Evolutionary conservation across 2,329 filamentous ascomycete genomes (phyloP).

Genomic region (Talaromyces sp.): DNA sequence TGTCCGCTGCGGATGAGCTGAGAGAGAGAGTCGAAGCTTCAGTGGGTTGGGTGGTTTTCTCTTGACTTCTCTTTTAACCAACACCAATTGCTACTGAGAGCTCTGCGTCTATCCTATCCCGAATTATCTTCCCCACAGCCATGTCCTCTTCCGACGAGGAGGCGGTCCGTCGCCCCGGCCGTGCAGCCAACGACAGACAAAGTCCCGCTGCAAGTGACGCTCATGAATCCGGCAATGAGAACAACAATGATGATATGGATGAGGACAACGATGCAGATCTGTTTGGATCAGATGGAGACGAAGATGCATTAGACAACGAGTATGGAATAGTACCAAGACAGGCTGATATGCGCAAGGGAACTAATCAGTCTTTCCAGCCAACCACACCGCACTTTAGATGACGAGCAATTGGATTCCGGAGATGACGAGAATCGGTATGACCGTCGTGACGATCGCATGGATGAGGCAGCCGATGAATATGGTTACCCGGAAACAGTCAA

Average conservation of each 20-base stretch:
- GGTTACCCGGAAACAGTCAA: constrained; percentile 52
- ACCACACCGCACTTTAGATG: constrained; percentile 56
- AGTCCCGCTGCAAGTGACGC: constrained; percentile 32
- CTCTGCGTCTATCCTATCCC: not conserved
- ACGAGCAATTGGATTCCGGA: constrained; percentile 65
- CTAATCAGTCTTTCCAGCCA: constrained; percentile 28
- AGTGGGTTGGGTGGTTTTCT: not conserved
- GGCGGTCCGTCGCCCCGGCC: constrained; percentile 38
- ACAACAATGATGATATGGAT: constrained; percentile 31
- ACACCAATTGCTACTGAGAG: not conserved
- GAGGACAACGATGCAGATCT: constrained; percentile 46
- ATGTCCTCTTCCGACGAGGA: constrained; percentile 45
- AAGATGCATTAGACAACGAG: constrained; percentile 40
- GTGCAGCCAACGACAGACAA: constrained; percentile 20
- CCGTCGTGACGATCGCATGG: constrained; percentile 50
- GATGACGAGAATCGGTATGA: constrained; percentile 63
- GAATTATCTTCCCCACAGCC: constrained; percentile 1
- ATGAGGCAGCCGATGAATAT: constrained; percentile 45
- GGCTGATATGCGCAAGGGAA: not conserved
- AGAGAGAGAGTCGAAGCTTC: not conserved
- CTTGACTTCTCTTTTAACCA: not conserved
- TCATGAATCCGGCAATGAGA: constrained; percentile 22
- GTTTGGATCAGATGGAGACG: constrained; percentile 49
- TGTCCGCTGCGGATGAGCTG: not conserved
- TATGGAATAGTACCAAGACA: constrained; percentile 20